phyloP scores from a whole-genome alignment of 2,329 filamentous ascomycete genomes.

The Emericellopsis cladophorae region DNA sequence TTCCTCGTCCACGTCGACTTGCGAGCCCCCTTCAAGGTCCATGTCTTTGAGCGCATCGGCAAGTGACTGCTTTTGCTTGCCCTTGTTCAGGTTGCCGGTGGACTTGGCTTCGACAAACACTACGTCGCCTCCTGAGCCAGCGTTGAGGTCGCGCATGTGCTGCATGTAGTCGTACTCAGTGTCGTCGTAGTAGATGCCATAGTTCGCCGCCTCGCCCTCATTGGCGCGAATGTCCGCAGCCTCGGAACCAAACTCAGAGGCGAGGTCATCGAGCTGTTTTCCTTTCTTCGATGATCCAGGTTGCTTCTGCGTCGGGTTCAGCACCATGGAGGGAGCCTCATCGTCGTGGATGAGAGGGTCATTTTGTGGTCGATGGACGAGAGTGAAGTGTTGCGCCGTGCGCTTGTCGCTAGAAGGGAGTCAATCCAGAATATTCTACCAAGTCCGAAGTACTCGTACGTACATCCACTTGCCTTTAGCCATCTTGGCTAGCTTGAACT shows the following conservation, averaged over 20 bases:
- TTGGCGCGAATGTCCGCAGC: constrained; percentile 61
- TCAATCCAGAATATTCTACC: constrained; percentile 7
- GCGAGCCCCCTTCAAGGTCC: constrained; percentile 30
- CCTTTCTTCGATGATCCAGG: constrained; percentile 10
- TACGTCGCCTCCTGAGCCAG: constrained; percentile 50
- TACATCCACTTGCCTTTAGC: constrained; percentile 60
- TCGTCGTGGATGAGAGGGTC: constrained; percentile 94
- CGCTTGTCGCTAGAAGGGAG: constrained; percentile 60
- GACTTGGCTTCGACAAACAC: constrained; percentile 71
- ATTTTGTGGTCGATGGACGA: constrained; percentile 93
- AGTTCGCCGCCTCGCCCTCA: constrained; percentile 88
- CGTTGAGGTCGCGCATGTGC: constrained; percentile 80
- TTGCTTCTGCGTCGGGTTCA: constrained; percentile 47
- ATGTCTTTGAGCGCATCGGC: constrained; percentile 67
- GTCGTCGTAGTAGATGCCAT: constrained; percentile 93
- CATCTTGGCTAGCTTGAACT: constrained; percentile 39
- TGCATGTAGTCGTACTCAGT: constrained; percentile 99
- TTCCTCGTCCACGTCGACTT: constrained; percentile 56
- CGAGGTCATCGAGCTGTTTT: constrained; percentile 66
- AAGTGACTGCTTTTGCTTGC: constrained; percentile 62
- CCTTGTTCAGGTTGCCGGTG: constrained; percentile 54
- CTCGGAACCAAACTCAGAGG: constrained; percentile 59
- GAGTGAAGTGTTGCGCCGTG: constrained; percentile 79
- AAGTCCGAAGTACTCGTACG: constrained; percentile 10
- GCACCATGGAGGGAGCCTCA: constrained; percentile 77